phyloP scores from a whole-genome alignment of 2,329 filamentous ascomycete genomes.

The Lasiodiplodia hormozganensis region DNA sequence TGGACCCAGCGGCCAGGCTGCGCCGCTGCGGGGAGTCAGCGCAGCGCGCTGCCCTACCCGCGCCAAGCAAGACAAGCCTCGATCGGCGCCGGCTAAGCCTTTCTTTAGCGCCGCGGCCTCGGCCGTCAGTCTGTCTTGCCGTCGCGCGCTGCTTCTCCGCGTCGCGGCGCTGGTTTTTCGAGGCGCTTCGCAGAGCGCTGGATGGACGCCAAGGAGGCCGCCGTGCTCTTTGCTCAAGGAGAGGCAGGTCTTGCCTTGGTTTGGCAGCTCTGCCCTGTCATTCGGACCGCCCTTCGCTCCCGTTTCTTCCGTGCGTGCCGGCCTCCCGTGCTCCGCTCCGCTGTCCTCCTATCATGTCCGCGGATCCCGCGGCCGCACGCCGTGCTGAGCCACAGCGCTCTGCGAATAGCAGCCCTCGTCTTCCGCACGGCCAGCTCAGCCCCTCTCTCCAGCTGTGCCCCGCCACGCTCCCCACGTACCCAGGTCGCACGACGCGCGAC shows the following conservation, averaged over 20 bases:
- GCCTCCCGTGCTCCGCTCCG: conserved; percentile 21
- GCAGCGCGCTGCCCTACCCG: background rate
- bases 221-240: background rate
- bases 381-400: background rate
- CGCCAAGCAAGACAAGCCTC: conserved; percentile 23
- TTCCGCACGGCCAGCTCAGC: conserved; percentile 13
- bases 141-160: background rate
- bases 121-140: background rate
- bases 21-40: conserved; percentile 24
- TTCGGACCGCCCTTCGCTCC: conserved; percentile 14
- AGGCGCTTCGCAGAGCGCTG: background rate
- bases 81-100: conserved; percentile 22
- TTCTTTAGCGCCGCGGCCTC: background rate
- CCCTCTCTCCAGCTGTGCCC: conserved; percentile 4
- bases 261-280: conserved; percentile 14
- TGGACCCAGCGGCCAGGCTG: conserved; percentile 16
- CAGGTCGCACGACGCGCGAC: background rate
- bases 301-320: conserved; percentile 25
- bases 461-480: conserved; percentile 7
- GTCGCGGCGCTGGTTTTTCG: background rate
- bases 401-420: background rate
- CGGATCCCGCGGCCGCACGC: background rate
- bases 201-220: conserved; percentile 1
- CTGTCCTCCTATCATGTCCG: background rate
- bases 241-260: conserved; percentile 18